phyloP scores from a whole-genome alignment of 2,329 filamentous ascomycete species.

The Fusarium abutilonis region DNA sequence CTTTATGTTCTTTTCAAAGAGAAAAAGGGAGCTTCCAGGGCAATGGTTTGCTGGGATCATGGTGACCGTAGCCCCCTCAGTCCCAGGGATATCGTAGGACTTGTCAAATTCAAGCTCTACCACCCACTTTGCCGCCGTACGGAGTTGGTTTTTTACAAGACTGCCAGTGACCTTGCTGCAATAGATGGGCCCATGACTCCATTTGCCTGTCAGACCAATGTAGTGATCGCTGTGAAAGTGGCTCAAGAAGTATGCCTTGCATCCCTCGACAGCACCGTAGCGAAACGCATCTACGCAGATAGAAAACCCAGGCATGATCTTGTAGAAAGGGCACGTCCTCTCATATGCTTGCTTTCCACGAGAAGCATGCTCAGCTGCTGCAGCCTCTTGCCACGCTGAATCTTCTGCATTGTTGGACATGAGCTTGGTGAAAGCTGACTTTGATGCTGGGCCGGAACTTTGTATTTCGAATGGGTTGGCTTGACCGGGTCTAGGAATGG shows the following conservation, averaged over 20 bases:
- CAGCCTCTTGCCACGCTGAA: constrained; percentile 86
- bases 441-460: constrained; percentile 50
- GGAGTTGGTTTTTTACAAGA: constrained; percentile 84
- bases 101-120: constrained; percentile 86
- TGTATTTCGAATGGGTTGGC: constrained; percentile 76
- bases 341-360: constrained; percentile 87
- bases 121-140: constrained; percentile 86
- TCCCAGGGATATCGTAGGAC: constrained; percentile 80
- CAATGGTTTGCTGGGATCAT: constrained; percentile 99
- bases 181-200: constrained; percentile 95
- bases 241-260: constrained; percentile 93
- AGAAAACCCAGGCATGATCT: constrained; percentile 91
- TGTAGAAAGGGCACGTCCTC: constrained; percentile 96
- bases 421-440: constrained; percentile 87
- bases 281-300: constrained; percentile 97
- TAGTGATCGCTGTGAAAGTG: constrained; percentile 99
- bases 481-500: constrained; percentile 81
- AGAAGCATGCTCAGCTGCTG: constrained; percentile 79
- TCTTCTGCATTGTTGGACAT: constrained; percentile 95
- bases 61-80: constrained; percentile 84
- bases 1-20: constrained; percentile 83
- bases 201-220: constrained; percentile 85
- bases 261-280: constrained; percentile 92
- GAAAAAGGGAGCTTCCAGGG: constrained; percentile 90
- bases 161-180: constrained; percentile 94